phyloP scores from a whole-genome alignment of 805 yeast species.

The Candida ulmi region DNA sequence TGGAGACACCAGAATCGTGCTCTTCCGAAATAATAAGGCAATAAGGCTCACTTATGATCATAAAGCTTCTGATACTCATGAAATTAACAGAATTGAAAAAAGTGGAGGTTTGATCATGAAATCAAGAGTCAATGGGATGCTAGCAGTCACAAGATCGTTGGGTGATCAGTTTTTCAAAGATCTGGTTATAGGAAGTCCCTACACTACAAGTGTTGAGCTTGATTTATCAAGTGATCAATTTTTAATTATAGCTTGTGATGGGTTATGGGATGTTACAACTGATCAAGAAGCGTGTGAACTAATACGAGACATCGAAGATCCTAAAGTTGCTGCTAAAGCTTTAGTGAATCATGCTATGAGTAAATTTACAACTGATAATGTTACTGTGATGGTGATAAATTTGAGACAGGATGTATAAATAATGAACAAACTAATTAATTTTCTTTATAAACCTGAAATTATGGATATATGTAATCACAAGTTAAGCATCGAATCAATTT shows the following conservation, averaged over 20 bases:
- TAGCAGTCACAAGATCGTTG: slow-evolving; percentile 89
- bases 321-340: slow-evolving; percentile 59
- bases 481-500: slow-evolving; percentile 21
- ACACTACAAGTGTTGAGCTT: slow-evolving; percentile 82
- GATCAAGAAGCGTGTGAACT: slow-evolving; percentile 81
- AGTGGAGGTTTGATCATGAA: slow-evolving; percentile 87
- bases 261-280: slow-evolving; percentile 90
- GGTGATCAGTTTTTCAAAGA: slow-evolving; percentile 94
- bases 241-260: slow-evolving; percentile 91
- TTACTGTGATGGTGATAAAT: slow-evolving; percentile 84
- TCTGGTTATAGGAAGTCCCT: slow-evolving; percentile 84
- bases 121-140: slow-evolving; percentile 89
- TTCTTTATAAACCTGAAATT: background rate
- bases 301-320: slow-evolving; percentile 48
- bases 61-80: slow-evolving; percentile 79
- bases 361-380: slow-evolving; percentile 80
- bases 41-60: slow-evolving; percentile 86
- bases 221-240: slow-evolving; percentile 57
- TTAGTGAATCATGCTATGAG: slow-evolving; percentile 72
- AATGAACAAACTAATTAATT: too few relatives aligned
- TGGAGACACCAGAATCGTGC: slow-evolving; percentile 85
- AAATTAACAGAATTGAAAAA: slow-evolving; percentile 65
- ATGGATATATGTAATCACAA: slow-evolving; percentile 3
- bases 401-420: slow-evolving; percentile 14
- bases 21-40: slow-evolving; percentile 71